Evolutionary conservation across 2,329 filamentous ascomycete genomes (phyloP), one percentile per base, ranked within the genome.

Genomic region (Neophaeococcomyces mojaviensis): DNA sequence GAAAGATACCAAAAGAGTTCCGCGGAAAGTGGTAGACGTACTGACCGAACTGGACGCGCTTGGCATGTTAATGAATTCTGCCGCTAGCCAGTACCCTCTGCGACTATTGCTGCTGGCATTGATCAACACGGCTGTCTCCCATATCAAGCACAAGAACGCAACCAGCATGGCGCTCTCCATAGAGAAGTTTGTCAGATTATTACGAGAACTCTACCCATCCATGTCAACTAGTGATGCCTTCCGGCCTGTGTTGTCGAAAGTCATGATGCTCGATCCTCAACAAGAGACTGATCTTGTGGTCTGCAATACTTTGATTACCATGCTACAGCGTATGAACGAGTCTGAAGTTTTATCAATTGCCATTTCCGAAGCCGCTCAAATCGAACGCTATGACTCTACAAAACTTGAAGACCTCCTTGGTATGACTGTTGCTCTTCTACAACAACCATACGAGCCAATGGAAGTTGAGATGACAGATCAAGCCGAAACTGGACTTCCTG

Each of bases 331-430:
- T 4, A 71, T 89, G 44, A 81, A 78, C 3, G 79, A 82, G 32
- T 71, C 74, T 7, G 76, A 75, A 24, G 71, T 73, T 32, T 68
- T 78, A 18, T 81, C 80, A 10, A 71, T 76, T 20, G 70, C 82
- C n/a, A 78, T 92, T 47, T 74, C 80, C 50, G 72, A 72, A n/a
- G 76, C 82, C 3, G 75, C 90, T 31, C 71, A 79, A 30, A 77
- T 83, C 33, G 76, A 79, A 6, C 77, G 82, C 10, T 74, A 88
- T 49, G 83, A 92, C 57, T 76, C 92, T 36, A 79, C 87, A 49
- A 76, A 81, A 39, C 67, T 92, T 15, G 86, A 92, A 65, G 75
- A 86, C 66, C 83, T 79, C 55, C 71, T 94, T 16, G 82, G 86
- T 46, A 78, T 82, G 7, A 77, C 81, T 8, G 78, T 89, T 50